A percentile compares a stretch with the other conserved stretches of the same genome.
Conservation (phyloP, 108 stramenopile genomes). For the Pseudonitzschia delicatissima region DNA sequence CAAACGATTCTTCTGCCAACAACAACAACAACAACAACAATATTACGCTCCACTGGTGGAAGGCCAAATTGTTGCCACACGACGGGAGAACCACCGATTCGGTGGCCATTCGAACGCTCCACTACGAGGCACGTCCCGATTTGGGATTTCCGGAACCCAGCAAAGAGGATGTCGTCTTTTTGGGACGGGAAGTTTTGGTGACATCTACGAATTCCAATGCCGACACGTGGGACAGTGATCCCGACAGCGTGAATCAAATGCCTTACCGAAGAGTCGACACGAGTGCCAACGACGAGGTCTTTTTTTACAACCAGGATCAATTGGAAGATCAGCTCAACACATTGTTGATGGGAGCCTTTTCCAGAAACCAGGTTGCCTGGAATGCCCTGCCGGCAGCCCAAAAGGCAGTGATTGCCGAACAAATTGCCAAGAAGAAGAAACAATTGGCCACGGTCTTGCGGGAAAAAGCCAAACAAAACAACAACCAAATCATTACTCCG, state of each 20-base stretch:
- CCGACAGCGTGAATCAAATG: not conserved
- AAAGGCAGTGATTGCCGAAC: conserved; percentile 43
- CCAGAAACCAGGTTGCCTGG: conserved; percentile 33
- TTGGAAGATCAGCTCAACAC: conserved; percentile 41
- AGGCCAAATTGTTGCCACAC: conserved; percentile 39
- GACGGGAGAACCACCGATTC: conserved; percentile 47
- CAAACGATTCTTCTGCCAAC: not conserved
- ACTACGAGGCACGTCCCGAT: conserved; percentile 48
- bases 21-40: conserved; percentile 16
- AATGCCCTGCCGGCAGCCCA: conserved; percentile 24
- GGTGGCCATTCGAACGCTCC: conserved; percentile 49
- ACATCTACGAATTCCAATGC: conserved; percentile 13
- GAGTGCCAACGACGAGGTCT: not conserved
- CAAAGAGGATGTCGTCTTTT: conserved; percentile 58
- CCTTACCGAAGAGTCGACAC: conserved; percentile 5
- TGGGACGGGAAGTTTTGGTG: conserved; percentile 33
- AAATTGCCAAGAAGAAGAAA: conserved; percentile 37
- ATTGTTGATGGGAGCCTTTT: conserved; percentile 28
- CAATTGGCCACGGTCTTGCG: conserved; percentile 24
- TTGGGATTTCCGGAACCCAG: conserved; percentile 50
- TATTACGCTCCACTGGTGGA: conserved; percentile 46
- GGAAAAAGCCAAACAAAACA: not conserved
- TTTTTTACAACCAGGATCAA: conserved; percentile 24
- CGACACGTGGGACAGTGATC: not conserved
- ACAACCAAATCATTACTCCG: conserved; percentile 27